Percentiles rank a stretch among this genome's conserved stretches.
phyloP scores from a whole-genome alignment of 2,329 filamentous ascomycete genomes.

The Pyrenochaeta sp. region DNA sequence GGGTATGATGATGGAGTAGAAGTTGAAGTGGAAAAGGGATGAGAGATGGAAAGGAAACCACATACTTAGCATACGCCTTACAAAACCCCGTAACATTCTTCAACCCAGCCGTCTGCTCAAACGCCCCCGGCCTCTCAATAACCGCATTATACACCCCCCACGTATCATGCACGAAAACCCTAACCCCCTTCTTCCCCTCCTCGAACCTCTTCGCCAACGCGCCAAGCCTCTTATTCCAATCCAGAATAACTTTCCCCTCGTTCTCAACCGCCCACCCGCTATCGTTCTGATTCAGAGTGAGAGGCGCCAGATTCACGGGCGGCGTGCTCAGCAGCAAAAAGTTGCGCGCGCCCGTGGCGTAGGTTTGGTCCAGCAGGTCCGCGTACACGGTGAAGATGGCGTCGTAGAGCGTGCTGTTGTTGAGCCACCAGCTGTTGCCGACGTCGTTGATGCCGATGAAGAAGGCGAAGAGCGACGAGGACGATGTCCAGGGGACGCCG shows the following conservation, averaged over 20 bases:
- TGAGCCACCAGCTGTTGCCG: constrained; percentile 56
- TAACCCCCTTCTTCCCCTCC: constrained; percentile 46
- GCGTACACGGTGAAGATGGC: constrained; percentile 49
- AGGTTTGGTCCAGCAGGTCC: constrained; percentile 50
- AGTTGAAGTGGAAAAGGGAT: too few relatives aligned
- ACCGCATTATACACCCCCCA: constrained; percentile 60
- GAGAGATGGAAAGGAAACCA: constrained; percentile 6
- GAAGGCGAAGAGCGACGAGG: constrained; percentile 58
- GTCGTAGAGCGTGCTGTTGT: constrained; percentile 44
- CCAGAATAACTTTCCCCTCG: constrained; percentile 55
- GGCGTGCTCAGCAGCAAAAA: constrained; percentile 58
- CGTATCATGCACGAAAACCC: constrained; percentile 62
- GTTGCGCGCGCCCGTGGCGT: constrained; percentile 56
- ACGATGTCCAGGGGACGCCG: constrained; percentile 56
- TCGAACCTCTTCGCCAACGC: constrained; percentile 53
- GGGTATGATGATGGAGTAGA: too few relatives aligned
- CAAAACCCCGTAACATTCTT: constrained; percentile 66
- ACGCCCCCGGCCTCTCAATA: constrained; percentile 60
- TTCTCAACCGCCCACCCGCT: constrained; percentile 38
- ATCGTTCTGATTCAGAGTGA: constrained; percentile 50
- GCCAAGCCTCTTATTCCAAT: constrained; percentile 60
- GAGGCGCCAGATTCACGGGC: constrained; percentile 61
- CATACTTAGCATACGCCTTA: constrained; percentile 59
- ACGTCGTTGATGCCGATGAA: constrained; percentile 67
- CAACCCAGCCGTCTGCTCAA: constrained; percentile 58